Evolutionary conservation across 2,329 filamentous ascomycete species (phyloP), one percentile per base, ranked within the genome.

Genomic region (Dothiorella sarmentorum): DNA sequence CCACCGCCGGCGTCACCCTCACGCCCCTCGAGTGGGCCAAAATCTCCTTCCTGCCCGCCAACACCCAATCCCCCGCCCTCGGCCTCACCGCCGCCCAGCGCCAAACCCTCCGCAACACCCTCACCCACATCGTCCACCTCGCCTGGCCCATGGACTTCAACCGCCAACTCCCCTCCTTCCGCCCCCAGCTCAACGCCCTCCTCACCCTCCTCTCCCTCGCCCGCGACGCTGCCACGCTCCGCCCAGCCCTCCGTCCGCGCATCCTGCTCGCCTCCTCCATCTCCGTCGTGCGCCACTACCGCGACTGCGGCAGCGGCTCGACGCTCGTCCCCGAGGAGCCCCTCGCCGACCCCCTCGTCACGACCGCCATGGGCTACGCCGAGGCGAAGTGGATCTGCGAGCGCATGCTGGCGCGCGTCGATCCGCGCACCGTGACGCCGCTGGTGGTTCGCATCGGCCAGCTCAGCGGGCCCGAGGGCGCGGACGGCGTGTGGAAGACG

Each of bases 331-430:
- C 33, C 7, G 47, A 52, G 6, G 13, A 17, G 20, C 15, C 18
- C 2, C 15, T 52, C 2, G 20, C 15, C 1, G 33, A 52, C 33
- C 47, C 47, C 6, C 33, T 37, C 31, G 33, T 38, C 10, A 26
- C 47, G 13, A 37, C 47, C 1, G 17, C 31, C 1, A 52, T 59
- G 20, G 59, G 61, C 7, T 62, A 62, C 35, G 61, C 31, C 1
- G 37, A 62, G 7, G 61, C 59, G 7, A 62, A 62, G 38, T 56
- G 27, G 44, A 49, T 55, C 3, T 62, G 61, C 31, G 61, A 62
- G 40, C 24, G 40, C 10, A 56, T 62, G 37, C 43, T 62, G n/a
- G 37, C 29, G 7, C 29, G n/a, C 4, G 47, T 18, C 6, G 29
- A 13, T 4, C 10, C 13, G 2, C 26, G 24, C 7, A 24, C 43